Percentiles rank a stretch among this genome's conserved stretches.
phyloP scores from a whole-genome alignment of 1,284 basidiomycete genomes.

The Austroboletus rostrupii region DNA sequence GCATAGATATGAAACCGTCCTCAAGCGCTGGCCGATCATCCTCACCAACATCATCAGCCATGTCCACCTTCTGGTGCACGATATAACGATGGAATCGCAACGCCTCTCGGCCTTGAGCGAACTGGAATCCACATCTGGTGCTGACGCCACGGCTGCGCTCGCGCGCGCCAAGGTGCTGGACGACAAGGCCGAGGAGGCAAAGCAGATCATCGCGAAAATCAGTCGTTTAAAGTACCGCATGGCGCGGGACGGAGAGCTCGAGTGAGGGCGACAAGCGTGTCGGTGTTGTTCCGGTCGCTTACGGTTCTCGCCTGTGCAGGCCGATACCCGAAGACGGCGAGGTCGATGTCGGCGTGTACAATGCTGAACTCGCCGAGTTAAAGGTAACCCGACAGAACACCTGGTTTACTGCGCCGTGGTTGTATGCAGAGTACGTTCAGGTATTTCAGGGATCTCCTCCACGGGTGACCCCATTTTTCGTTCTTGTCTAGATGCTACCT shows the following conservation, averaged over 20 bases:
- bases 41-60: constrained; percentile 77
- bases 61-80: constrained; percentile 57
- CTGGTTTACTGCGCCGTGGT: constrained; percentile 93
- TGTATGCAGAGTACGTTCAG: constrained; percentile 80
- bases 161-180: constrained; percentile 20
- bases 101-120: background rate
- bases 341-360: constrained; percentile 65
- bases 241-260: constrained; percentile 72
- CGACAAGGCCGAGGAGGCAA: constrained; percentile 66
- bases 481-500: constrained; percentile 53
- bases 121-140: background rate
- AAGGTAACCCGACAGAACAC: constrained; percentile 53
- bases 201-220: constrained; percentile 74
- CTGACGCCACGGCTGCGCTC: constrained; percentile 12
- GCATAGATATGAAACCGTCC: constrained; percentile 57
- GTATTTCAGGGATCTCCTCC: background rate
- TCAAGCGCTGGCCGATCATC: constrained; percentile 86
- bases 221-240: constrained; percentile 89
- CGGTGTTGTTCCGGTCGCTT: background rate
- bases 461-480: constrained; percentile 1
- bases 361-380: constrained; percentile 60
- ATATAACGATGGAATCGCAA: constrained; percentile 35
- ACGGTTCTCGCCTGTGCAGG: constrained; percentile 36
- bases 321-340: constrained; percentile 72
- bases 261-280: constrained; percentile 42